phyloP scores from a whole-genome alignment of 345 rosid species.

The Linum tenue region DNA sequence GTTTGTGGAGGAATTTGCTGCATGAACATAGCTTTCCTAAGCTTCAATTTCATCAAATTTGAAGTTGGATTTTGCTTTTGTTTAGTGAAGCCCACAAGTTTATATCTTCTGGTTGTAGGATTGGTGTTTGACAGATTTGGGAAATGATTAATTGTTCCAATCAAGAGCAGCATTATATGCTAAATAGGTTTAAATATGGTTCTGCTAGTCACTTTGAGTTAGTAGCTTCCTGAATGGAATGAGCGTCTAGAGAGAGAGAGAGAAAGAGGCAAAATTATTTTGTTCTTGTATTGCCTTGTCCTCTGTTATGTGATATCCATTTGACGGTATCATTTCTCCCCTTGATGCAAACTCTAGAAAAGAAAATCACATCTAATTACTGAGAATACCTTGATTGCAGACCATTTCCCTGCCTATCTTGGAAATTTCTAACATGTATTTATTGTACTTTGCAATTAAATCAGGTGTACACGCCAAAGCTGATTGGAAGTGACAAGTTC shows the following conservation, averaged over 20 bases:
- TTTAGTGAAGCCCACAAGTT: not conserved
- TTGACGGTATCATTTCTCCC: not conserved
- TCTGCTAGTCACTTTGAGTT: not conserved
- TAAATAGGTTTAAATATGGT: no score
- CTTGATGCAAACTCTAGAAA: not conserved
- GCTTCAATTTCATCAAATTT: not conserved
- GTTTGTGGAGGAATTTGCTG: not conserved
- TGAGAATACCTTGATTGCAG: not conserved
- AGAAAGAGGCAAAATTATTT: not conserved
- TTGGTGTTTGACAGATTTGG: not conserved
- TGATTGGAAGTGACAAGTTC: constrained; percentile 59
- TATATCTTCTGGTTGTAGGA: not conserved
- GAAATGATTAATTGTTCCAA: not conserved
- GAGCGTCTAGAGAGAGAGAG: not conserved
- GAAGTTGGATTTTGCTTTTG: not conserved
- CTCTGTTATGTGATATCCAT: not conserved
- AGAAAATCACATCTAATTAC: not conserved
- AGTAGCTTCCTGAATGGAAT: not conserved
- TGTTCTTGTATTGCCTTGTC: not conserved
- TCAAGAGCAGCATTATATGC: not conserved
- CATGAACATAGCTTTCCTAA: not conserved
- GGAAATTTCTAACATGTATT: constrained; percentile 4
- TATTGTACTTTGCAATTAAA: constrained; percentile 10
- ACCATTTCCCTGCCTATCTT: not conserved
- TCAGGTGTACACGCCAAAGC: constrained; percentile 45